These are phyloP conservation scores for Fusarium algeriense DNA, from an alignment of 2,329 filamentous ascomycete genomes.

Conservation along the genomic window DNA sequence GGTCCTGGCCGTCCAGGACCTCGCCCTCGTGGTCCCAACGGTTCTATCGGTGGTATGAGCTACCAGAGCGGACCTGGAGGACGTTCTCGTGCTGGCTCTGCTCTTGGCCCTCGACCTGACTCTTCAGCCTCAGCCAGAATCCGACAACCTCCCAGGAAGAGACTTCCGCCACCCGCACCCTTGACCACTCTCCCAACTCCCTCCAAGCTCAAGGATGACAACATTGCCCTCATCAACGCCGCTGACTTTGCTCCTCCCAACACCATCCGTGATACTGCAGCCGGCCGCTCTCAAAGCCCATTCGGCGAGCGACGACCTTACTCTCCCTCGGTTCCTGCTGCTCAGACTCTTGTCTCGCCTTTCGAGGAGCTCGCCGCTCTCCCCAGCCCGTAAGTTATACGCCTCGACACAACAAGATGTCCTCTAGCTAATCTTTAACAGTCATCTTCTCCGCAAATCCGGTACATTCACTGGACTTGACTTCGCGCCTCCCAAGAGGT, in stretches of 20 bases:
- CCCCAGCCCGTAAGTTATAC: constrained; percentile 85
- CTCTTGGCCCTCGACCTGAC: constrained; percentile 68
- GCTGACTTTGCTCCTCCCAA: constrained; percentile 89
- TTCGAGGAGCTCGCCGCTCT: constrained; percentile 89
- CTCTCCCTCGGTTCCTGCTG: constrained; percentile 76
- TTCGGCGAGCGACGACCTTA: constrained; percentile 77
- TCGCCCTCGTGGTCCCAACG: constrained; percentile 57
- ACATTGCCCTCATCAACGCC: constrained; percentile 74
- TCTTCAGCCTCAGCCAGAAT: constrained; percentile 71
- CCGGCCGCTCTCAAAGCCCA: constrained; percentile 76
- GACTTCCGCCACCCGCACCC: constrained; percentile 76
- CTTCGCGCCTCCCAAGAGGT: constrained; percentile 82
- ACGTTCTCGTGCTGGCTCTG: constrained; percentile 66
- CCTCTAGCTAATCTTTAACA: constrained; percentile 52
- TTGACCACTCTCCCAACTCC: constrained; percentile 87
- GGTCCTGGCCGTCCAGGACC: constrained; percentile 49
- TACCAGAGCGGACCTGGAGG: constrained; percentile 62
- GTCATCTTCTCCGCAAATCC: constrained; percentile 80
- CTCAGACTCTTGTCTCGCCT: constrained; percentile 82
- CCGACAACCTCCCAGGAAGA: constrained; percentile 58
- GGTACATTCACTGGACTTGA: constrained; percentile 82
- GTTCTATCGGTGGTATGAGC: constrained; percentile 64
- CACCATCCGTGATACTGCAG: constrained; percentile 73
- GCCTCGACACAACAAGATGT: too few species aligned
- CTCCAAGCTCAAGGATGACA: constrained; percentile 84